These are phyloP conservation scores for Verbena officinalis DNA, from an alignment of 257 asterid species.

Conservation along the genomic window DNA sequence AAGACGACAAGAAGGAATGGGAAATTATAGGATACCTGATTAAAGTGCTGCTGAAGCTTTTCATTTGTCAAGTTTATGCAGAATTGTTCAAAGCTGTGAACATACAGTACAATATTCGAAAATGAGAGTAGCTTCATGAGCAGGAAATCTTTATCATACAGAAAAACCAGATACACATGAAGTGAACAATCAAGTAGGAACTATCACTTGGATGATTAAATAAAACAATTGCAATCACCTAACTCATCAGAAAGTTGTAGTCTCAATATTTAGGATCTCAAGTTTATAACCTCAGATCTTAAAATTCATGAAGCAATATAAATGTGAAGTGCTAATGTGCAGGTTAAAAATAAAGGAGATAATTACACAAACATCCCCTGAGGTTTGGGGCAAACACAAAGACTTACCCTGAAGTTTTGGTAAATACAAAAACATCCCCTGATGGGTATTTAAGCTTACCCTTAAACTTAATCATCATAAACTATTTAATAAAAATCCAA, in stretches of 20 bases:
- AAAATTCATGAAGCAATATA: not conserved
- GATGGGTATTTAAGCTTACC: too few species aligned
- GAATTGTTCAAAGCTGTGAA: constrained; percentile 68
- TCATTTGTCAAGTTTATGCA: constrained; percentile 96
- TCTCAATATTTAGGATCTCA: not conserved
- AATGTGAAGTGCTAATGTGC: not conserved
- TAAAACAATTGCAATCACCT: not conserved
- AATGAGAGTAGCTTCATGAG: constrained; percentile 7
- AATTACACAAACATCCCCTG: too few species aligned
- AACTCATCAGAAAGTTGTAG: not conserved
- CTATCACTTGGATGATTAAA: not conserved
- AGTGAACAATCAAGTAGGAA: not conserved
- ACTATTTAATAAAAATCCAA: too few species aligned
- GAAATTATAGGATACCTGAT: constrained; percentile 66
- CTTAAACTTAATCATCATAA: too few species aligned
- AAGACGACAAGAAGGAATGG: not conserved
- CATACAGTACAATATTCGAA: constrained; percentile 11
- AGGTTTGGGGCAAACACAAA: too few species aligned
- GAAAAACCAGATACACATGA: not conserved
- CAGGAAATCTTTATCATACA: not conserved
- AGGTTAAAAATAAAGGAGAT: too few species aligned
- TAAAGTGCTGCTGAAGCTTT: constrained; percentile 99
- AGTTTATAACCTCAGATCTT: not conserved
- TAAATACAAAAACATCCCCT: too few species aligned
- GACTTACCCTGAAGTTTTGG: too few species aligned